A percentile compares a stretch with the other conserved stretches of the same genome.
Evolutionary conservation across 176 grass and related monocot genomes (phyloP).

Genomic region (Canna indica): DNA sequence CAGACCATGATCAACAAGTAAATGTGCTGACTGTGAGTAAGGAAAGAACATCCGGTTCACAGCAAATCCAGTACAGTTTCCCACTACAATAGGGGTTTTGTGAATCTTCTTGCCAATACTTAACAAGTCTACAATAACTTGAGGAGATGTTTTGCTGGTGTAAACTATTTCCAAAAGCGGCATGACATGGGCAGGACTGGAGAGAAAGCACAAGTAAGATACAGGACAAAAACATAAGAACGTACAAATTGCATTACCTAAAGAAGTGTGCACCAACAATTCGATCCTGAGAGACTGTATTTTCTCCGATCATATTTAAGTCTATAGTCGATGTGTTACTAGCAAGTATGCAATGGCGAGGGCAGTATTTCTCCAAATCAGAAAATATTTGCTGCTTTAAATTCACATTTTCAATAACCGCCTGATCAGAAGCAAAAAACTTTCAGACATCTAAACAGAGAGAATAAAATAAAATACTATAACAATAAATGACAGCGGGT

Average conservation of each 20-base stretch:
- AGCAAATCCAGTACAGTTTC: slow-evolving; percentile 82
- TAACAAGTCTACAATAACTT: slow-evolving; percentile 74
- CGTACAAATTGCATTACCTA: slow-evolving; percentile 41
- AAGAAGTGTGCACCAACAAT: slow-evolving; percentile 95
- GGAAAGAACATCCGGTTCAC: slow-evolving; percentile 99
- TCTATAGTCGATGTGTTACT: slow-evolving; percentile 97
- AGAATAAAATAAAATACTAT: background rate
- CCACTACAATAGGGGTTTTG: slow-evolving; percentile 85
- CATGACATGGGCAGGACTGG: slow-evolving; percentile 81
- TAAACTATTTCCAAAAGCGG: slow-evolving; percentile 90
- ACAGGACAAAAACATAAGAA: slow-evolving; percentile 3
- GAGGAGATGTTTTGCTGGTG: slow-evolving; percentile 59
- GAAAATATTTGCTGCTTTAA: slow-evolving; percentile 90
- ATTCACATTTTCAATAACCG: slow-evolving; percentile 72
- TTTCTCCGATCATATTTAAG: slow-evolving; percentile 87
- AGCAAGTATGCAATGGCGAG: slow-evolving; percentile 67
- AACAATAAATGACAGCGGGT: no score
- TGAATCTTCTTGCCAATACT: slow-evolving; percentile 83
- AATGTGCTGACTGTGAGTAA: slow-evolving; percentile 69
- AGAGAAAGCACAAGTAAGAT: slow-evolving; percentile 1
- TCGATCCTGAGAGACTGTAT: slow-evolving; percentile 61
- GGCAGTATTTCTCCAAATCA: slow-evolving; percentile 74
- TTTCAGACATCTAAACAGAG: slow-evolving; percentile 10
- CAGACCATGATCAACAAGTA: slow-evolving; percentile 72
- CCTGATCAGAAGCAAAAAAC: slow-evolving; percentile 35